These are phyloP conservation scores for Teunomyces barrocoloradensis DNA, from an alignment of 805 yeast species.

Conservation along the genomic window DNA sequence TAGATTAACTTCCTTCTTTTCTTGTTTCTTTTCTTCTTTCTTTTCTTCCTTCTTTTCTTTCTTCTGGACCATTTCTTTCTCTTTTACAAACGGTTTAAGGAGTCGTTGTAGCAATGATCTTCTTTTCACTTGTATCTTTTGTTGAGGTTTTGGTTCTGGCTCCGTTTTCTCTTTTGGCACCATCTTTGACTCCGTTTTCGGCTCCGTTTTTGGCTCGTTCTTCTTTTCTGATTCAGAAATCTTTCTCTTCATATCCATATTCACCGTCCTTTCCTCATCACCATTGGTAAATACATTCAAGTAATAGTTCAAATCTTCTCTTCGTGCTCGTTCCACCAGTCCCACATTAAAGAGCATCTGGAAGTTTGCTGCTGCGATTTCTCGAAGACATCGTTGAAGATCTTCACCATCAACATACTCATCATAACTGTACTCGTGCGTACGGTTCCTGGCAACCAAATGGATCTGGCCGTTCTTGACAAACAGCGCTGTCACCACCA, in stretches of 20 bases:
- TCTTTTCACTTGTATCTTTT: no score
- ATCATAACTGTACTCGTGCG: conserved; percentile 14
- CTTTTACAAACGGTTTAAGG: neutral
- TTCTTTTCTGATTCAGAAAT: conserved; percentile 1
- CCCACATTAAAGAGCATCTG: conserved; percentile 9
- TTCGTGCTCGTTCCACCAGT: conserved; percentile 10
- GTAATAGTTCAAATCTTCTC: conserved; percentile 15
- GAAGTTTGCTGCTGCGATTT: conserved; percentile 19
- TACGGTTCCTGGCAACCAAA: conserved; percentile 17
- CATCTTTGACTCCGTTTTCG: neutral
- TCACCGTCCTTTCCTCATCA: neutral
- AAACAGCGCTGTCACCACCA: conserved; percentile 45
- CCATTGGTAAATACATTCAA: conserved; percentile 4
- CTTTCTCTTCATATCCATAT: neutral
- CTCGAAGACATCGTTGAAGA: conserved; percentile 16
- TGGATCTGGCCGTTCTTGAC: conserved; percentile 12
- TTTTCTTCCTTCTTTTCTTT: neutral
- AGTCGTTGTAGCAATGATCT: no score
- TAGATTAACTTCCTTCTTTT: neutral
- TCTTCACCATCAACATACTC: conserved; percentile 9
- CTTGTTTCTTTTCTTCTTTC: conserved; percentile 2
- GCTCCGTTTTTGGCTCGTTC: neutral
- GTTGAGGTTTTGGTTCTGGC: no score
- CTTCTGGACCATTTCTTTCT: conserved; percentile 1
- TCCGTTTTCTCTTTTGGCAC: neutral